Evolutionary conservation across 108 stramenopile genomes (phyloP).

Genomic region (Tribonema minus): DNA sequence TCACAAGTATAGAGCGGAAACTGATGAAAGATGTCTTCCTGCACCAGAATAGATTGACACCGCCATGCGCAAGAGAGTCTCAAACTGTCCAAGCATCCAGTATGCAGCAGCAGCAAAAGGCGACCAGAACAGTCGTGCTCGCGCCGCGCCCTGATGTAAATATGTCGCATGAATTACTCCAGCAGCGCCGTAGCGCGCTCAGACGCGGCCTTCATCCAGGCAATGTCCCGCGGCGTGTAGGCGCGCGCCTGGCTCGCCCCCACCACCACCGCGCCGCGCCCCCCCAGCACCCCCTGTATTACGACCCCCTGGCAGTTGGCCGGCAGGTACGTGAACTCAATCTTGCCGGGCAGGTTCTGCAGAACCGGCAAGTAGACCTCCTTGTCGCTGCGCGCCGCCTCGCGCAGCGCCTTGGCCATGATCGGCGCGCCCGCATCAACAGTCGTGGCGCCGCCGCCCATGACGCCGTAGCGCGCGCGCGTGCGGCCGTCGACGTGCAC

Average conservation of each 20-base stretch:
- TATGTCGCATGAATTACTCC: not conserved
- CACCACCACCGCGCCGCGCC: conserved; percentile 13
- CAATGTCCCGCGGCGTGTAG: conserved; percentile 40
- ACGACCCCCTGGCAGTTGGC: conserved; percentile 45
- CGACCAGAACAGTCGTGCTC: not conserved
- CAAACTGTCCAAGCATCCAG: no score
- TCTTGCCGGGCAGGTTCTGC: conserved; percentile 46
- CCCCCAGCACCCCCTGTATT: conserved; percentile 29
- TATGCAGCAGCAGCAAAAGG: not conserved
- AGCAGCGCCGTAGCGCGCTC: conserved; percentile 5
- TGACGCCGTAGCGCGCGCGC: conserved; percentile 19
- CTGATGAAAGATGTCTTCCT: no score
- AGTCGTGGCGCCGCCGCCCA: not conserved
- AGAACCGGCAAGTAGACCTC: conserved; percentile 43
- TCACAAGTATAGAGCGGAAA: no score
- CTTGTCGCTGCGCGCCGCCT: conserved; percentile 17
- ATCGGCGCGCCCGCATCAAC: conserved; percentile 29
- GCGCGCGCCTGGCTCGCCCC: conserved; percentile 35
- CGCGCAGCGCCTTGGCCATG: conserved; percentile 12
- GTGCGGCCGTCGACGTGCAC: conserved; percentile 20
- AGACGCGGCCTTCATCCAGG: conserved; percentile 34
- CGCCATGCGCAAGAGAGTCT: no score
- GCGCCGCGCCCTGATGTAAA: not conserved
- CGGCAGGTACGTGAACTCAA: conserved; percentile 50
- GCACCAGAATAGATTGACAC: no score